These are phyloP conservation scores for Sonneratia alba DNA, from an alignment of 345 rosid genomes.

Conservation along the genomic window DNA sequence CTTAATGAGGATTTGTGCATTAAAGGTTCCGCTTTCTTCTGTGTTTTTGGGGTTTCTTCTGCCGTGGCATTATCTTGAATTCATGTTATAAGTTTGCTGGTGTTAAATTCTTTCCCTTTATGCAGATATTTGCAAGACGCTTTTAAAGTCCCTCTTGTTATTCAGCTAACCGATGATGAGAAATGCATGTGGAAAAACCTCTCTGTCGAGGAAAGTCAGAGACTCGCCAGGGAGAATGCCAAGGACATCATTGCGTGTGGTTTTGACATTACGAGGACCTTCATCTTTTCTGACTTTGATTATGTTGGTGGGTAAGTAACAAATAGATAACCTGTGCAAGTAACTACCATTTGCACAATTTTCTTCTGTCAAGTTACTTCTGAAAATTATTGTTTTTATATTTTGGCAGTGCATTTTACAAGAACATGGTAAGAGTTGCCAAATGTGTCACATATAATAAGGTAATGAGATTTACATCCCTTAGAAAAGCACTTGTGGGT, in stretches of 20 bases:
- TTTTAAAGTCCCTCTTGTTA: slow-evolving; percentile 83
- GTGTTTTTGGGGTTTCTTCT: background rate
- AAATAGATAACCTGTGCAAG: background rate
- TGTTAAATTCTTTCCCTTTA: background rate
- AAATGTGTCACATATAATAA: slow-evolving; percentile 84
- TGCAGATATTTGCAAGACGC: slow-evolving; percentile 77
- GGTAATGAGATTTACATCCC: slow-evolving; percentile 22
- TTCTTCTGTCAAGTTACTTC: background rate
- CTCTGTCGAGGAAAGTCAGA: slow-evolving; percentile 73
- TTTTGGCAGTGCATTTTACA: slow-evolving; percentile 64
- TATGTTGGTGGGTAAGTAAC: slow-evolving; percentile 80
- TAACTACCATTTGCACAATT: background rate
- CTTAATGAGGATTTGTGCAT: too few species aligned
- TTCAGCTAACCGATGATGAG: slow-evolving; percentile 94
- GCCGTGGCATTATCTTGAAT: background rate
- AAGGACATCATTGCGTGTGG: slow-evolving; percentile 97
- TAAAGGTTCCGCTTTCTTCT: too few species aligned
- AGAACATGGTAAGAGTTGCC: slow-evolving; percentile 78
- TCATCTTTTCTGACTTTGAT: slow-evolving; percentile 87
- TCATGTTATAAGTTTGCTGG: background rate
- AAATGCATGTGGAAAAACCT: slow-evolving; percentile 87
- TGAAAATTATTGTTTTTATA: background rate
- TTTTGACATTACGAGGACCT: slow-evolving; percentile 69
- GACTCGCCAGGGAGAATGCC: slow-evolving; percentile 90
- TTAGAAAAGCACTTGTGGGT: too few species aligned